These are phyloP conservation scores for Coemansia sp. DNA, from an alignment of 192 early-diverging fungal genomes.

Conservation along the genomic window DNA sequence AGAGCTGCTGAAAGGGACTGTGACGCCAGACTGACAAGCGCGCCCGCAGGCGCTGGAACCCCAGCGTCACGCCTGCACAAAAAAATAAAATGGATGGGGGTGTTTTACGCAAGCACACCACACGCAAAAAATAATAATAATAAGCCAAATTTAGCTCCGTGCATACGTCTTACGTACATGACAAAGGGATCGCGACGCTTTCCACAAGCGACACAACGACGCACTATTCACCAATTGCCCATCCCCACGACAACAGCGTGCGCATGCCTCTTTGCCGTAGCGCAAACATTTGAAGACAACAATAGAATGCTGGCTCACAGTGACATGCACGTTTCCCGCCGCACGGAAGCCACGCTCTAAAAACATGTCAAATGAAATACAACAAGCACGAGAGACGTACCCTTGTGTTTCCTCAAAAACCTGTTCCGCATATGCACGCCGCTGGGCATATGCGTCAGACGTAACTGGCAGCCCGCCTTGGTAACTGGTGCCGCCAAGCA, in stretches of 20 bases:
- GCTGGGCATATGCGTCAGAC: constrained; percentile 1
- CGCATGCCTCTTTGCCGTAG: background rate
- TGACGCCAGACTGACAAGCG: constrained; percentile 8
- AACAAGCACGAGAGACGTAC: background rate
- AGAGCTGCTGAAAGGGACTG: constrained; percentile 3
- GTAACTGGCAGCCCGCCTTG: background rate
- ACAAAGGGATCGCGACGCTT: too few species aligned
- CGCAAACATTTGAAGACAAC: background rate
- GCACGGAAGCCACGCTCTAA: background rate
- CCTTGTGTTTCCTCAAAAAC: constrained; percentile 15
- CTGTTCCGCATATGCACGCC: constrained; percentile 8
- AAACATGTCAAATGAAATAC: background rate
- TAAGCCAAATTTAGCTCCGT: background rate
- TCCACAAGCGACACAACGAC: background rate
- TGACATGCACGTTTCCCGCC: background rate
- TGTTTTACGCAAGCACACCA: background rate
- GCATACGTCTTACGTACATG: background rate
- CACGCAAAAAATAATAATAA: background rate
- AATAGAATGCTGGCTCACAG: background rate
- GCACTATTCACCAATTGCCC: background rate
- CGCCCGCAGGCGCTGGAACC: constrained; percentile 8
- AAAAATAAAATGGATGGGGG: background rate
- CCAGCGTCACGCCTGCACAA: constrained; percentile 19
- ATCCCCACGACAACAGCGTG: background rate
- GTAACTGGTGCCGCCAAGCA: constrained; percentile 10